These are phyloP conservation scores for Aschersonia sp. DNA, from an alignment of 2,329 filamentous ascomycete species.

Conservation along the genomic window DNA sequence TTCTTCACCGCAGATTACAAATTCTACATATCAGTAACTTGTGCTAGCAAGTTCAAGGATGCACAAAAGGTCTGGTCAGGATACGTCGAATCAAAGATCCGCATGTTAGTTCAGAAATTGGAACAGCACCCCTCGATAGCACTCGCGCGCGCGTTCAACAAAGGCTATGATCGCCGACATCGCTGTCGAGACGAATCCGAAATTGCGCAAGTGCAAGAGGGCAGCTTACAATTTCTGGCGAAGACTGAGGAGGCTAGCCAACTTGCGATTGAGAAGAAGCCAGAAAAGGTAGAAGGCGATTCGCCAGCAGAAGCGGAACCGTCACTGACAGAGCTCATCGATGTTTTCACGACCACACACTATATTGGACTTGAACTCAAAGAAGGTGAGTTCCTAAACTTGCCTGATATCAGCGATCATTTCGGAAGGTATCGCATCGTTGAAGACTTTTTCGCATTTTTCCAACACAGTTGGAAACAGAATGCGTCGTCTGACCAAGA, in stretches of 20 bases:
- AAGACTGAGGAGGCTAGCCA: conserved; percentile 21
- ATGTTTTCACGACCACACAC: conserved; percentile 78
- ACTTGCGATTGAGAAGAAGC: neutral
- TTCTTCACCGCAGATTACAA: conserved; percentile 93
- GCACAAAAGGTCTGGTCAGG: conserved; percentile 80
- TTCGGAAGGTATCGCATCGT: neutral
- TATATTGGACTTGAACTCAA: conserved; percentile 81
- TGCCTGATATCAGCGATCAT: neutral
- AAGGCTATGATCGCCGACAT: conserved; percentile 78
- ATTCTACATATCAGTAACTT: conserved; percentile 84
- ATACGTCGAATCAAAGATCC: conserved; percentile 84
- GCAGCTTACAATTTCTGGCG: conserved; percentile 31
- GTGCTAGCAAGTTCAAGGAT: conserved; percentile 71
- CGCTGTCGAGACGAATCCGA: conserved; percentile 42
- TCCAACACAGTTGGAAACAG: neutral
- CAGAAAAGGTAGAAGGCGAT: conserved; percentile 13
- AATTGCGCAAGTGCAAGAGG: conserved; percentile 38
- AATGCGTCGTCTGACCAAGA: neutral
- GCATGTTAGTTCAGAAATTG: conserved; percentile 68
- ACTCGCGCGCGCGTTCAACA: conserved; percentile 82
- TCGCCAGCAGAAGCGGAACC: conserved; percentile 26
- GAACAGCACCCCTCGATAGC: conserved; percentile 70
- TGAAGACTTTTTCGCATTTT: neutral
- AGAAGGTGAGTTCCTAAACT: conserved; percentile 41
- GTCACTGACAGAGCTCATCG: conserved; percentile 11